Percentiles rank a stretch among this genome's conserved stretches.
Conservation (phyloP, 306 rosid genomes). For the Sicyos baderoa region DNA sequence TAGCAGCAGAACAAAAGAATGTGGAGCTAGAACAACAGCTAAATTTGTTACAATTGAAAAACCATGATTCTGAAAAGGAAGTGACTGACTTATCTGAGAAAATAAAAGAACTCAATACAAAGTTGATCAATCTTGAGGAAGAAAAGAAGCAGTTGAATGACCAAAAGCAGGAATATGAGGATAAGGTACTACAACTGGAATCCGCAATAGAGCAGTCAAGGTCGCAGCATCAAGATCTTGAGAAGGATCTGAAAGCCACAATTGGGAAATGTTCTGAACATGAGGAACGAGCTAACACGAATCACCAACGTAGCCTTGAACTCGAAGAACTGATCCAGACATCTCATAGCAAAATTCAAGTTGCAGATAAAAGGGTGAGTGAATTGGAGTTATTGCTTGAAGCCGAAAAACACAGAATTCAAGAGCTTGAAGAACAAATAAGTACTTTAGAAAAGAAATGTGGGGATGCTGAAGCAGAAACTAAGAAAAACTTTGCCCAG, state of each 20-base stretch:
- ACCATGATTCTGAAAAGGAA: slow-evolving; percentile 52
- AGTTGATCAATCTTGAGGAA: slow-evolving; percentile 43
- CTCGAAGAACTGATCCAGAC: slow-evolving; percentile 78
- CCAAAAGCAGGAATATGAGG: slow-evolving; percentile 47
- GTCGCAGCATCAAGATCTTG: slow-evolving; percentile 40
- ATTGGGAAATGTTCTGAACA: slow-evolving; percentile 54
- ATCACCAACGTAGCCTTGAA: slow-evolving; percentile 62
- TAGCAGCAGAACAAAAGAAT: slow-evolving; percentile 53
- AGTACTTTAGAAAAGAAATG: slow-evolving; percentile 51
- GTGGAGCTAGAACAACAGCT: slow-evolving; percentile 75
- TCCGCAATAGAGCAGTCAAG: slow-evolving; percentile 49
- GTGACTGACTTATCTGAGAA: slow-evolving; percentile 51
- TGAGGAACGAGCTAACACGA: slow-evolving; percentile 60
- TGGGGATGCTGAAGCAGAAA: slow-evolving; percentile 45
- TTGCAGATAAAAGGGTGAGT: slow-evolving; percentile 50
- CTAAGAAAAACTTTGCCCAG: slow-evolving; percentile 41
- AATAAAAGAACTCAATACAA: slow-evolving; percentile 43
- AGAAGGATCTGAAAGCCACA: slow-evolving; percentile 60
- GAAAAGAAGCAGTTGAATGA: slow-evolving; percentile 45
- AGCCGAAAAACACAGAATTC: slow-evolving; percentile 81
- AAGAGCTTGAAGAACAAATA: slow-evolving; percentile 80
- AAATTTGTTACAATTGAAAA: slow-evolving; percentile 45
- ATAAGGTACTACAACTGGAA: slow-evolving; percentile 56
- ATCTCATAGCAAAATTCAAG: slow-evolving; percentile 66
- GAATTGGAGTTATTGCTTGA: slow-evolving; percentile 81